phyloP scores from a whole-genome alignment of 352 stramenopile genomes.

The Pythium brachiatum region DNA sequence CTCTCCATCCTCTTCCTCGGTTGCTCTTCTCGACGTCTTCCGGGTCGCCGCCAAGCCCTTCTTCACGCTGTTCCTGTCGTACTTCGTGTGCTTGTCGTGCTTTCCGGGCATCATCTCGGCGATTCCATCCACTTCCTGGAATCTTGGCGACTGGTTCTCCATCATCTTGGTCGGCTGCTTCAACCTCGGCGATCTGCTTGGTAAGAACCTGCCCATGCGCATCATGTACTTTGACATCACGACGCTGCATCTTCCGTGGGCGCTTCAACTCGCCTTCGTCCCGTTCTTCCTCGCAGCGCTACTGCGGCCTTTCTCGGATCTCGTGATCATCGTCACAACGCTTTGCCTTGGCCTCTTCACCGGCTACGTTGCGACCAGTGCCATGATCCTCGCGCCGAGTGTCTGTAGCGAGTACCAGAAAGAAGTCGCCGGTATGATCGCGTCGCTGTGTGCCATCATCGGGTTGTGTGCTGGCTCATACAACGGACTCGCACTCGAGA shows the following conservation, averaged over 20 bases:
- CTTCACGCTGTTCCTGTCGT: constrained; percentile 75
- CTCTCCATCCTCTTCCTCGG: constrained; percentile 42
- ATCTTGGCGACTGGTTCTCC: constrained; percentile 66
- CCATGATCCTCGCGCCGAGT: constrained; percentile 72
- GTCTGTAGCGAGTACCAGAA: constrained; percentile 78
- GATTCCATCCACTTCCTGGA: constrained; percentile 57
- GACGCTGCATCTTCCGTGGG: constrained; percentile 66
- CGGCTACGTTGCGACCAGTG: constrained; percentile 75
- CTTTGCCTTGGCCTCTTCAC: constrained; percentile 62
- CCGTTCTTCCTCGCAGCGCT: constrained; percentile 64
- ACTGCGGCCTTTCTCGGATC: constrained; percentile 54
- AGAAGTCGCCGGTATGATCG: constrained; percentile 75
- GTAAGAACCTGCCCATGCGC: constrained; percentile 76
- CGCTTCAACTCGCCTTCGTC: constrained; percentile 61
- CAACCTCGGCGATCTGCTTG: constrained; percentile 71
- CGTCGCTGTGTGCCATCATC: constrained; percentile 63
- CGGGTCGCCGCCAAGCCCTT: constrained; percentile 67
- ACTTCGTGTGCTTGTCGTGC: constrained; percentile 74
- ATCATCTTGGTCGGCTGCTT: constrained; percentile 76
- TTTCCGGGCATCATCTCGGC: constrained; percentile 77
- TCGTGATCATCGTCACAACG: constrained; percentile 48
- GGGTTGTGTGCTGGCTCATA: constrained; percentile 75
- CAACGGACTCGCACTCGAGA: constrained; percentile 70
- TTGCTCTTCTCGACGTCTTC: constrained; percentile 36
- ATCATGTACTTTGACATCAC: constrained; percentile 66